A percentile compares a stretch with the other conserved stretches of the same genome.
These are phyloP conservation scores for Sclerospora graminicola DNA, from an alignment of 352 stramenopile genomes.

Conservation along the genomic window DNA sequence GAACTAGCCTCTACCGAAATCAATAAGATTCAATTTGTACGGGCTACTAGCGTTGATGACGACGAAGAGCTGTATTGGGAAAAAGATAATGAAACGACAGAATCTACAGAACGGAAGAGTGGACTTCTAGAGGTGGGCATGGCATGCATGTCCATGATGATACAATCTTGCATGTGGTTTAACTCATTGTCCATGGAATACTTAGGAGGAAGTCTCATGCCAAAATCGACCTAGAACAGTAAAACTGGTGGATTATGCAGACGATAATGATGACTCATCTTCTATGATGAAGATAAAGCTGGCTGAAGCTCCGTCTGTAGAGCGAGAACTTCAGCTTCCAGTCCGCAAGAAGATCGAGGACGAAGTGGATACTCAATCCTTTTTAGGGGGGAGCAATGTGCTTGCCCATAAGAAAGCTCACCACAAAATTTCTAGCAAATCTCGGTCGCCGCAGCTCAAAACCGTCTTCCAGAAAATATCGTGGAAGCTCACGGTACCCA, in stretches of 20 bases:
- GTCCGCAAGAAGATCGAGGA: conserved; percentile 48
- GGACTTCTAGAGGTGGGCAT: conserved; percentile 34
- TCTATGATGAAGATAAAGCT: conserved; percentile 25
- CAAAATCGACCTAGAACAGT: conserved; percentile 28
- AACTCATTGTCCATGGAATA: conserved; percentile 3
- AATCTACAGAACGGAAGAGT: conserved; percentile 29
- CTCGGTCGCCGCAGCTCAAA: conserved; percentile 52
- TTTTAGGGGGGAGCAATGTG: conserved; percentile 35
- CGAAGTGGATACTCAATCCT: conserved; percentile 31
- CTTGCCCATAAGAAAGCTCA: conserved; percentile 37
- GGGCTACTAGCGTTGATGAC: conserved; percentile 43
- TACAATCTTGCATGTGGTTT: background rate
- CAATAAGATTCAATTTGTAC: conserved; percentile 44
- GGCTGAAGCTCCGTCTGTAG: conserved; percentile 4
- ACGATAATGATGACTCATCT: conserved; percentile 44
- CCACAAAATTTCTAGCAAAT: conserved; percentile 21
- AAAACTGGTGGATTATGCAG: conserved; percentile 68
- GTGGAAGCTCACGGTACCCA: conserved; percentile 33
- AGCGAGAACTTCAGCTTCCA: conserved; percentile 52
- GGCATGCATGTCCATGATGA: background rate
- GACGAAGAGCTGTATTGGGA: conserved; percentile 78
- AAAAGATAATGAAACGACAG: conserved; percentile 42
- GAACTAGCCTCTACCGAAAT: conserved; percentile 13
- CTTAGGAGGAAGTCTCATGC: conserved; percentile 35
- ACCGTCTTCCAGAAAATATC: conserved; percentile 75